Evolutionary conservation across 2,329 filamentous ascomycete species (phyloP), one percentile per base, ranked within the genome.

Genomic region (Metarhizium sp.): DNA sequence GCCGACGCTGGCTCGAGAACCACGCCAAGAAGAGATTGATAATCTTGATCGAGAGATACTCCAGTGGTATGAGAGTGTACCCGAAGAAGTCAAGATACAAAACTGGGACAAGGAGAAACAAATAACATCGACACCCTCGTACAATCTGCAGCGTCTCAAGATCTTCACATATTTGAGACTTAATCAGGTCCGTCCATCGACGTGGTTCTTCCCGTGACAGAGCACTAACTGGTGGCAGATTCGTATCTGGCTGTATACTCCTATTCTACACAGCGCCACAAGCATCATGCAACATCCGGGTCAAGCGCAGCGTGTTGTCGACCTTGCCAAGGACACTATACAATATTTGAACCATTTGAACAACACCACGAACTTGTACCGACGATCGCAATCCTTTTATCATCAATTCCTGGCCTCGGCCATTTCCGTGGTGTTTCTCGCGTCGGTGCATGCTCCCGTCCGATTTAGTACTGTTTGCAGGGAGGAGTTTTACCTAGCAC

Each of bases 231-330:
- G 20, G 13, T 2, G 30, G 2, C 3, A 75, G 73, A 89, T 95
- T 72, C 87, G 92, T 5, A 94, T 92, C 56, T 84, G 90, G 67
- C 88, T 96, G 32, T 92, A 95, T 68, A 88, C 90, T 0, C 91
- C 91, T 0, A 85, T 96, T 2, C 75, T 97, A 8, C 90, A 96
- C 68, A 92, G 87, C 18, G 84, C 89, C 3, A 87, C 84, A 13
- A 92, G 86, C 63, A 96, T 96, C 63, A 82, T 87, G 72, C 81
- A 86, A 56, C 87, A 95, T 65, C 78, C 85, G 52, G 72, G 75
- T 4, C 85, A 89, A 59, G 91, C 91, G 3, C 84, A 89, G 63
- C 87, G 80, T 0, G 87, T 83, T 0, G 86, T 91, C 34, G 84
- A 87, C 57, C 77, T 92, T 1, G 86, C 88, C 14, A 88, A 88